Percentiles rank a stretch among this genome's conserved stretches.
Conservation (phyloP, 164 flowering plant genomes). For the Buxus sempervirens region DNA sequence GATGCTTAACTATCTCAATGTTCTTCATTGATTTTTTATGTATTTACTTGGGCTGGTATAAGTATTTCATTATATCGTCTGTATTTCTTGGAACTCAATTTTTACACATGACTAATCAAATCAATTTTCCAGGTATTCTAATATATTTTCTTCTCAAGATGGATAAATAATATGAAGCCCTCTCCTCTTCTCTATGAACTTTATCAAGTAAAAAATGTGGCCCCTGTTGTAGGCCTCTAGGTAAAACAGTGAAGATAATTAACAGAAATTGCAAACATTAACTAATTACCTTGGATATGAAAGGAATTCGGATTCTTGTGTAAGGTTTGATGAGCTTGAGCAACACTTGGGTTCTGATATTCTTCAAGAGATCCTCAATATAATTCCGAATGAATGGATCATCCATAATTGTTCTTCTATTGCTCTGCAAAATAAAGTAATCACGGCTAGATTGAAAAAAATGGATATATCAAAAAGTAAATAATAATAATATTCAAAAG, state of each 20-base stretch:
- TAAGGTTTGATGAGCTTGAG: slow-evolving; percentile 98
- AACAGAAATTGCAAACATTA: not conserved
- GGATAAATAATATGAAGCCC: not conserved
- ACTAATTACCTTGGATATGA: slow-evolving; percentile 74
- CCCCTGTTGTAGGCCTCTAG: no score
- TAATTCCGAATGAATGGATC: slow-evolving; percentile 93
- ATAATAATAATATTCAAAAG: not conserved
- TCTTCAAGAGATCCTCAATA: slow-evolving; percentile 92
- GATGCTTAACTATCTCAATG: no score
- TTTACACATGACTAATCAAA: no score
- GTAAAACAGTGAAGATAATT: not conserved
- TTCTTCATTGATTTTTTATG: no score
- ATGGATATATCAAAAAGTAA: not conserved
- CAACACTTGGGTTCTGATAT: slow-evolving; percentile 93
- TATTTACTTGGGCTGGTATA: no score
- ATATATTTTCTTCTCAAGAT: not conserved
- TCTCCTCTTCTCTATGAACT: no score
- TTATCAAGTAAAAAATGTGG: no score
- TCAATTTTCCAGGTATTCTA: not conserved
- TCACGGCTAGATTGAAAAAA: not conserved
- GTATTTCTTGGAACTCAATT: no score
- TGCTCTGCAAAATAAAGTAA: slow-evolving; percentile 53
- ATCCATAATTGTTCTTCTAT: slow-evolving; percentile 96
- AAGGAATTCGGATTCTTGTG: slow-evolving; percentile 92
- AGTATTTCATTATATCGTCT: no score